Evolutionary conservation across 345 rosid genomes (phyloP).

Genomic region (Cardamine resedifolia): DNA sequence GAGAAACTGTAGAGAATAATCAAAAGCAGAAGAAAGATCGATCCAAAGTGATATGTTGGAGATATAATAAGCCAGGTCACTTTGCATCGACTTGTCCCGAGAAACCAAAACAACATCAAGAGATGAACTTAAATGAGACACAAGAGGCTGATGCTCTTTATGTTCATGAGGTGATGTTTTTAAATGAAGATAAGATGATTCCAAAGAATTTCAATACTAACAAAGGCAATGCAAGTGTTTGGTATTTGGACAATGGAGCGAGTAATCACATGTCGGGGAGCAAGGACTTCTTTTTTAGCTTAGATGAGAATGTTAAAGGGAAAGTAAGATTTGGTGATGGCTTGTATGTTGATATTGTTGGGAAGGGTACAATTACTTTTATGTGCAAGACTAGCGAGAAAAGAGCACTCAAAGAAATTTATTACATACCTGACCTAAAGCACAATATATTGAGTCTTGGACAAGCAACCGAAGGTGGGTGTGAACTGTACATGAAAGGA

Average conservation of each 20-base stretch:
- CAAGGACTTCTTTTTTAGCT: background rate
- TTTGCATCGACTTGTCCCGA: background rate
- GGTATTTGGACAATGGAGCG: background rate
- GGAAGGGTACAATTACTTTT: background rate
- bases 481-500: background rate
- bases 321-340: background rate
- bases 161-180: background rate
- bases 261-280: background rate
- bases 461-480: background rate
- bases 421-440: background rate
- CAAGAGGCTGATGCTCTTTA: background rate
- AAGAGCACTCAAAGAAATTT: background rate
- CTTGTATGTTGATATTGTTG: background rate
- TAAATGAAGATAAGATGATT: background rate
- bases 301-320: background rate
- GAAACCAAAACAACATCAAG: background rate
- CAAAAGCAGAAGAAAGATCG: no score
- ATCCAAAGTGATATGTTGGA: constrained; percentile 1
- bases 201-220: background rate
- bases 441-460: background rate
- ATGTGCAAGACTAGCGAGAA: background rate
- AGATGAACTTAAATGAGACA: background rate
- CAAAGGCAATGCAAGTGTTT: background rate
- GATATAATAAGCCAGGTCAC: background rate
- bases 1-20: no score